Conservation (phyloP, 352 stramenopile species). For the Hyaloperonospora arabidopsidis region DNA sequence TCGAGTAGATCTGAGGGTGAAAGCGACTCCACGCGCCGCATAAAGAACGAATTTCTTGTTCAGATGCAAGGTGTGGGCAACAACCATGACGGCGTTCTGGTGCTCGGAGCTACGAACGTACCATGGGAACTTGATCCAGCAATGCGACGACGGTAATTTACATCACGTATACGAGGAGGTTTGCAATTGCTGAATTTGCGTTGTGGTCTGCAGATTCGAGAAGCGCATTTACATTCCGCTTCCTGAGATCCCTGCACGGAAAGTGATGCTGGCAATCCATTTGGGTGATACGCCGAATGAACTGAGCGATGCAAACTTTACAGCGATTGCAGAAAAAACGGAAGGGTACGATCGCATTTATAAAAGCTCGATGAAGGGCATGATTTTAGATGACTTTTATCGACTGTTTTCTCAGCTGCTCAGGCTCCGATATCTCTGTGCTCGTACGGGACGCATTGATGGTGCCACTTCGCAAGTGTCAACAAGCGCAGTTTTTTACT, state of each 20-base stretch:
- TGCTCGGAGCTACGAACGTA: conserved; percentile 97
- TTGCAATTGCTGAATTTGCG: conserved; percentile 5
- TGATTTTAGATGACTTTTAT: conserved; percentile 3
- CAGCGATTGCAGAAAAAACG: conserved; percentile 86
- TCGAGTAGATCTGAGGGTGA: conserved; percentile 90
- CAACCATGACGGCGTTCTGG: conserved; percentile 86
- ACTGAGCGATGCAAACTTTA: conserved; percentile 91
- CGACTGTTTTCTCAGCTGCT: conserved; percentile 44
- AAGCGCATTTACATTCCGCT: conserved; percentile 99
- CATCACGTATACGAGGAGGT: not conserved
- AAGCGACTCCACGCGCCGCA: conserved; percentile 91
- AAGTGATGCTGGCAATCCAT: conserved; percentile 96
- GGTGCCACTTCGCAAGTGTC: conserved; percentile 94
- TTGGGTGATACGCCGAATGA: conserved; percentile 94
- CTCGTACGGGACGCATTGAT: conserved; percentile 96
- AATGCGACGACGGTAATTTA: conserved; percentile 88
- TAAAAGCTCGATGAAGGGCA: not conserved
- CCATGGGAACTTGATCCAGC: conserved; percentile 97
- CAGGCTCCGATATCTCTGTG: conserved; percentile 95
- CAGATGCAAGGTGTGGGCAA: conserved; percentile 95
- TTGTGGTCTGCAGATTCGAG: conserved; percentile 84
- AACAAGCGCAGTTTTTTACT: conserved; percentile 92
- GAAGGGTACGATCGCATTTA: conserved; percentile 74
- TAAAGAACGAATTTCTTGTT: conserved; percentile 98
- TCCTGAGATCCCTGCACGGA: conserved; percentile 85